Evolutionary conservation across 495 filamentous ascomycete genomes (phyloP), one percentile per base, ranked within the genome.

Genomic region (Acidomyces sp.): DNA sequence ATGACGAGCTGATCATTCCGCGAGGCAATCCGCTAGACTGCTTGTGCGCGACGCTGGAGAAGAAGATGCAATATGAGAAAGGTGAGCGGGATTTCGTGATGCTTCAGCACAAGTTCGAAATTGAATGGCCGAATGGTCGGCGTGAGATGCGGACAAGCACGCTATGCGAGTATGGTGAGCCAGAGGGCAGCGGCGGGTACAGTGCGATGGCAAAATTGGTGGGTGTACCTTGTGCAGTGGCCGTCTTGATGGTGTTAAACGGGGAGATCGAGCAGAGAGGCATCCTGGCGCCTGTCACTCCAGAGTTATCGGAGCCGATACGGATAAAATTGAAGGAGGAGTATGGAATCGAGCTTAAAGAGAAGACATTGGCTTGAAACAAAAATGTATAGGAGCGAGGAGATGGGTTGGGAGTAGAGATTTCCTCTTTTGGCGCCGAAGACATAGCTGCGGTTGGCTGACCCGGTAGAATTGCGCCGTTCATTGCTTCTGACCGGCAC

Each of bases 51-150:
- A 80, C 77, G 13, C 71, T 95, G 10, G 86, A 93, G 65, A 58
- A 80, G 65, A 93, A 93, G 72, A 93, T 94, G 84, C 71, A 80
- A 58, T 95, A 78, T 58, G 82, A 70, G 49, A 68, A 78, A 41
- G 77, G 71, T 26, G 90, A 94, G 75, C 76, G 88, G 27, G 85
- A 92, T 55, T 64, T 93, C 53, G 52, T 64, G 11, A 82, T 90
- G 72, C 74, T 94, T 27, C 85, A 92, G 65, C 90, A 97, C 71
- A 85, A 80, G 59, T 95, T 94, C 58, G 79, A 78, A 58, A 82
- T 95, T 53, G 81, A 94, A 69, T 61, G 78, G 56, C 73, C 74
- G 57, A 83, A 94, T 53, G 79, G 78, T 46, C 66, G 57, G 41
- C 63, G 74, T 57, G 79, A 93, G 70, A 82, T 73, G 26, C 69